Conservation (phyloP, 192 early-diverging fungal genomes). For the Thoreauomyces humboldtii region DNA sequence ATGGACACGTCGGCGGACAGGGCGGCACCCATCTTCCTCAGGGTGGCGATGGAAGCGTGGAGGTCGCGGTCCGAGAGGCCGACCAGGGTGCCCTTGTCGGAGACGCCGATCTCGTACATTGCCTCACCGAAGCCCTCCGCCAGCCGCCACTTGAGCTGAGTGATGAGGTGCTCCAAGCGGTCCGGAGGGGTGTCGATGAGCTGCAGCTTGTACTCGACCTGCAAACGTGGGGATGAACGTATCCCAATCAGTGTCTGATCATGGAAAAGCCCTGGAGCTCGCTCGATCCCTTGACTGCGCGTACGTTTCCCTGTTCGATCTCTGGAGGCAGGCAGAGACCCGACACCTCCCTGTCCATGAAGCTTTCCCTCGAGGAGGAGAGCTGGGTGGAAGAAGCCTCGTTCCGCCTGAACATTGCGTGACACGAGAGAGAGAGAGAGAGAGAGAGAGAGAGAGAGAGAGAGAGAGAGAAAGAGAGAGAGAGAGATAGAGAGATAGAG, state of each 20-base stretch:
- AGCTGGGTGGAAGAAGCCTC: slow-evolving; percentile 5
- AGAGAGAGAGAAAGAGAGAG: too few relatives aligned
- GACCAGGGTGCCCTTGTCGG: slow-evolving; percentile 77
- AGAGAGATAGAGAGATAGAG: too few relatives aligned
- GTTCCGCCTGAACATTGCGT: slow-evolving; percentile 28
- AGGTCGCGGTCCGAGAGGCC: slow-evolving; percentile 65
- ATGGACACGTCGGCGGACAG: slow-evolving; percentile 68
- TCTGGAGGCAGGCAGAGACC: slow-evolving; percentile 63
- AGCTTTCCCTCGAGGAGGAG: slow-evolving; percentile 2
- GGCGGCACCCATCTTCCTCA: slow-evolving; percentile 60
- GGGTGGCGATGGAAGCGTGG: slow-evolving; percentile 55
- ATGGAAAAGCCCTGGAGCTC: slow-evolving; percentile 15
- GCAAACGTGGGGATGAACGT: not conserved
- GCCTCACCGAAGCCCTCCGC: slow-evolving; percentile 85
- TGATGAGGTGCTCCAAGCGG: slow-evolving; percentile 80
- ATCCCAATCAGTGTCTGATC: not conserved
- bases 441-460: too few relatives aligned
- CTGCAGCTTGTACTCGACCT: slow-evolving; percentile 57
- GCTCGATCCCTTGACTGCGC: slow-evolving; percentile 60
- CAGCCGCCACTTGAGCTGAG: slow-evolving; percentile 90
- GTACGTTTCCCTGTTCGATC: slow-evolving; percentile 85
- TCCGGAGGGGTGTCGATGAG: slow-evolving; percentile 63
- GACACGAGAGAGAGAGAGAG: too few relatives aligned
- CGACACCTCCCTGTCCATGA: slow-evolving; percentile 13
- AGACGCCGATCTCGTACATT: slow-evolving; percentile 86